These are phyloP conservation scores for Trichoderma sp. DNA, from an alignment of 2,329 filamentous ascomycete genomes.

Conservation along the genomic window DNA sequence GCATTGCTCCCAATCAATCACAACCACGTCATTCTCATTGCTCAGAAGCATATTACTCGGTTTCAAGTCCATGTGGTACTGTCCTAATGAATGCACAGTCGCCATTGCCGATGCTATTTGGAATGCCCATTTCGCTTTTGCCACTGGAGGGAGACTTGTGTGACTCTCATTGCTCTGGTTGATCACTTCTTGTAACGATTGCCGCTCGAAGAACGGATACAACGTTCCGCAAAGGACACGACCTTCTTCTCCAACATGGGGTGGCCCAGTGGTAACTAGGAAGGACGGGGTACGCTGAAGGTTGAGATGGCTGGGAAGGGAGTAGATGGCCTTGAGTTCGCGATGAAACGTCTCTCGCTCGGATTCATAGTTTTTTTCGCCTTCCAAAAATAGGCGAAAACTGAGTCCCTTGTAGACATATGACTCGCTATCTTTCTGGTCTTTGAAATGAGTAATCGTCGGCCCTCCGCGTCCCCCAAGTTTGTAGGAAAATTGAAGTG, in stretches of 20 bases:
- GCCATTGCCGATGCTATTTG: conserved; percentile 9
- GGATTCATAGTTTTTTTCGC: not conserved
- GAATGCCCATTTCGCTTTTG: not conserved
- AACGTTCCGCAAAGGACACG: not conserved
- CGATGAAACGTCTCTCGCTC: conserved; percentile 6
- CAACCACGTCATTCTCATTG: not conserved
- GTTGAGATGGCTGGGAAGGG: not conserved
- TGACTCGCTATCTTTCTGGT: not conserved
- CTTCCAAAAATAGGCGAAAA: conserved; percentile 7
- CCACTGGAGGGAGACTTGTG: not conserved
- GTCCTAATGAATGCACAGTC: not conserved
- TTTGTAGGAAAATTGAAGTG: not conserved
- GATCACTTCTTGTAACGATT: conserved; percentile 1
- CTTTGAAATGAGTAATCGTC: not conserved
- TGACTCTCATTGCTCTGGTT: not conserved
- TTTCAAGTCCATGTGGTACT: conserved; percentile 14
- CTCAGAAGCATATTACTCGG: conserved; percentile 1
- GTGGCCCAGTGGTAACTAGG: not conserved
- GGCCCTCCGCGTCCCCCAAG: not conserved
- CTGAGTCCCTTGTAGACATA: conserved; percentile 3
- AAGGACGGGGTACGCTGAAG: not conserved
- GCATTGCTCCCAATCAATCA: conserved; percentile 5
- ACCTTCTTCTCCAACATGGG: not conserved
- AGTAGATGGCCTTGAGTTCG: not conserved
- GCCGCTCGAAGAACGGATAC: not conserved